These are phyloP conservation scores for Volvariella volvacea DNA, from an alignment of 1,284 basidiomycete genomes.

Conservation along the genomic window DNA sequence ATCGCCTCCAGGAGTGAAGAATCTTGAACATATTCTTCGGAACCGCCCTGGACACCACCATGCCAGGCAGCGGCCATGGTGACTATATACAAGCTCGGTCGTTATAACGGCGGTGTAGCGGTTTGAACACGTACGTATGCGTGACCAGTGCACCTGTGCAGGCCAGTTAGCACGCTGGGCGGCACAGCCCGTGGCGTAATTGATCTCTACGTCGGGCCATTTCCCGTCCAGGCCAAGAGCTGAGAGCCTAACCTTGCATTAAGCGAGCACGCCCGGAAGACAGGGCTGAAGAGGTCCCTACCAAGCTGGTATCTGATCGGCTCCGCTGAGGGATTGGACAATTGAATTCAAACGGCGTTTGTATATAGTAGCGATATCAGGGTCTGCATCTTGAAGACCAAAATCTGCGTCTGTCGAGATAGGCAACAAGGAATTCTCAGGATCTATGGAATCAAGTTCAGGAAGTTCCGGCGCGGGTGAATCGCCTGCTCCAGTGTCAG, in stretches of 20 bases:
- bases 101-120: too few species aligned
- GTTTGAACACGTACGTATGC: constrained; percentile 35
- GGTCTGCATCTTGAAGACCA: too few species aligned
- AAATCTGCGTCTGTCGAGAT: too few species aligned
- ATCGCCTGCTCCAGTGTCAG: too few species aligned
- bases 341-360: not conserved
- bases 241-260: constrained; percentile 30
- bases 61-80: constrained; percentile 52
- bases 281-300: constrained; percentile 3
- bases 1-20: constrained; percentile 32
- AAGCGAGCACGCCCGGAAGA: not conserved
- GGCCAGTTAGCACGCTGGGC: constrained; percentile 64
- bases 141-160: constrained; percentile 52
- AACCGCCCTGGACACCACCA: constrained; percentile 35
- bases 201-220: constrained; percentile 43
- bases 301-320: constrained; percentile 20
- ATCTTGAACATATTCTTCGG: constrained; percentile 31
- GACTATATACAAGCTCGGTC: constrained; percentile 18
- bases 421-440: too few species aligned
- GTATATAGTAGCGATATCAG: not conserved
- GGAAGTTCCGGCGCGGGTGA: too few species aligned
- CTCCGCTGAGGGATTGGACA: constrained; percentile 4
- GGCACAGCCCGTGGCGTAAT: constrained; percentile 53
- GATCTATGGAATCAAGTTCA: too few species aligned
- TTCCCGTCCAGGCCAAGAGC: constrained; percentile 41